These are phyloP conservation scores for Ophiostoma australiae DNA, from an alignment of 2,329 filamentous ascomycete genomes.

Conservation along the genomic window DNA sequence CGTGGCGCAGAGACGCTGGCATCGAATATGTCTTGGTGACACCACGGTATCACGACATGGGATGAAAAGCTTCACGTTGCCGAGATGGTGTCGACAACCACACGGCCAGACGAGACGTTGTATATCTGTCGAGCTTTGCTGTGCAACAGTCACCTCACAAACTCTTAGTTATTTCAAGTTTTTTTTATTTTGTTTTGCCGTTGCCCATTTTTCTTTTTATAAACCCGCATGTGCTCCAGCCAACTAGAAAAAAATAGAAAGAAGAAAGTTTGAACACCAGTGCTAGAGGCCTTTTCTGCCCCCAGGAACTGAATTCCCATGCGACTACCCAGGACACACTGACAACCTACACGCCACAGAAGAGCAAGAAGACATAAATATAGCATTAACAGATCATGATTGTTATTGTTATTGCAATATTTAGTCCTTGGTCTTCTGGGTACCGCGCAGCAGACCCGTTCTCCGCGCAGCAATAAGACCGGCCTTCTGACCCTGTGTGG, in stretches of 20 bases:
- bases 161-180: slow-evolving; percentile 7
- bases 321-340: slow-evolving; percentile 15
- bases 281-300: neutral
- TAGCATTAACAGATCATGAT: slow-evolving; percentile 33
- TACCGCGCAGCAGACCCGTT: slow-evolving; percentile 99
- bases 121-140: too few species aligned
- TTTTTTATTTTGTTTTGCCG: slow-evolving; percentile 11
- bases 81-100: too few species aligned
- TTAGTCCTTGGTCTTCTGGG: slow-evolving; percentile 99
- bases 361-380: slow-evolving; percentile 13
- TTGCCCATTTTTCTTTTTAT: slow-evolving; percentile 15
- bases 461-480: slow-evolving; percentile 99
- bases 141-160: neutral
- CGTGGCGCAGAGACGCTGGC: too few species aligned
- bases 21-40: neutral
- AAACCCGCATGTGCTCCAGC: slow-evolving; percentile 19
- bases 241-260: slow-evolving; percentile 17
- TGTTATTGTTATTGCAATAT: slow-evolving; percentile 35
- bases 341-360: slow-evolving; percentile 2
- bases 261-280: slow-evolving; percentile 7
- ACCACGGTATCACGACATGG: neutral
- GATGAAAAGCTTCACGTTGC: neutral
- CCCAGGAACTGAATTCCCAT: slow-evolving; percentile 11
- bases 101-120: neutral
- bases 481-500: slow-evolving; percentile 97